These are phyloP conservation scores for Boletus rex-veris DNA, from an alignment of 768 basidiomycete species.

Conservation along the genomic window DNA sequence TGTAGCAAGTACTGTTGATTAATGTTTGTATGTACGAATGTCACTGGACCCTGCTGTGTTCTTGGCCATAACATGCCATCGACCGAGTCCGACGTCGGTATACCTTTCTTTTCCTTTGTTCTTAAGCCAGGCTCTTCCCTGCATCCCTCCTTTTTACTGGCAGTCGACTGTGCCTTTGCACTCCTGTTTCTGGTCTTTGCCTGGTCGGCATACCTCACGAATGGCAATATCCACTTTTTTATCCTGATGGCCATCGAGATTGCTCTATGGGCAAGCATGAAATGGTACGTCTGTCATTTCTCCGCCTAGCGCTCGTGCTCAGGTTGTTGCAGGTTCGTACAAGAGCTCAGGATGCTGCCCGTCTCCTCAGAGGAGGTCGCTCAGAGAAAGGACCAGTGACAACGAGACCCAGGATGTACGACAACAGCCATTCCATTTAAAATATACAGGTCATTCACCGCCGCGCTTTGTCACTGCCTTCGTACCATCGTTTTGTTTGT, in stretches of 20 bases:
- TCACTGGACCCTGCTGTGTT: background rate
- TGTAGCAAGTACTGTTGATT: conserved; percentile 8
- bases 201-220: conserved; percentile 55
- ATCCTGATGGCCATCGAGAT: conserved; percentile 62
- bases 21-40: conserved; percentile 12
- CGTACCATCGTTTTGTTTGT: conserved; percentile 81
- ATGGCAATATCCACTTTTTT: conserved; percentile 65
- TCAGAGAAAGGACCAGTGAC: conserved; percentile 28
- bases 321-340: conserved; percentile 53
- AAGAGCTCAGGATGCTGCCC: conserved; percentile 50
- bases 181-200: conserved; percentile 58
- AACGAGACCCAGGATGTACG: background rate
- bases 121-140: conserved; percentile 74
- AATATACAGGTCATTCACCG: conserved; percentile 33
- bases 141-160: conserved; percentile 62
- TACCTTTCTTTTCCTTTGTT: conserved; percentile 49
- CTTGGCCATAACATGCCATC: conserved; percentile 17
- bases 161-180: conserved; percentile 59
- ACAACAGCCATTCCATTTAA: background rate
- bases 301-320: conserved; percentile 2
- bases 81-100: conserved; percentile 10
- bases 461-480: conserved; percentile 57
- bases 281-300: conserved; percentile 53
- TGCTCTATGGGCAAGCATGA: conserved; percentile 73
- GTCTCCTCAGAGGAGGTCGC: conserved; percentile 10